Conservation (phyloP, 352 stramenopile species). For the Phytophthora lateralis region DNA sequence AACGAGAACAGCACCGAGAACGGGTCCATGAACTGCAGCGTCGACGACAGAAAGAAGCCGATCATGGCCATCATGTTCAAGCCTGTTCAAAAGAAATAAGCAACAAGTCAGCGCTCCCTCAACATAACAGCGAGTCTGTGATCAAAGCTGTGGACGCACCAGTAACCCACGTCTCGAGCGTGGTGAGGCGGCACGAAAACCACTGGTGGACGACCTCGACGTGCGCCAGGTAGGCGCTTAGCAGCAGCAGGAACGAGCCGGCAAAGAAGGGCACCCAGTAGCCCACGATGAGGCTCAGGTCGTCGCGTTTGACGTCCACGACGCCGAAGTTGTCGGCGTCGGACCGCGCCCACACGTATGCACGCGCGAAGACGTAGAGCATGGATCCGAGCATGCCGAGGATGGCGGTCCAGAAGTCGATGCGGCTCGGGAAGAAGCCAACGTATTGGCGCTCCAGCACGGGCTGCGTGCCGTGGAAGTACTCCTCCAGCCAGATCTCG, state of each 20-base stretch:
- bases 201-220: constrained; percentile 86
- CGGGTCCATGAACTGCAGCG: constrained; percentile 85
- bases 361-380: constrained; percentile 65
- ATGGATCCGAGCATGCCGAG: constrained; percentile 65
- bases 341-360: constrained; percentile 57
- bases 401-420: constrained; percentile 81
- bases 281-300: constrained; percentile 69
- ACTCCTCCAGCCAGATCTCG: constrained; percentile 87
- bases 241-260: constrained; percentile 76
- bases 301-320: constrained; percentile 66
- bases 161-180: constrained; percentile 52
- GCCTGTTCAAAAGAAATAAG: constrained; percentile 35
- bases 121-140: constrained; percentile 7
- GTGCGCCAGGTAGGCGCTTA: constrained; percentile 80
- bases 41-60: constrained; percentile 81
- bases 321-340: constrained; percentile 78
- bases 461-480: constrained; percentile 77
- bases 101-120: constrained; percentile 19
- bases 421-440: constrained; percentile 81
- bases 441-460: constrained; percentile 70
- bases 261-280: constrained; percentile 87
- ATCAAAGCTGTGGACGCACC: constrained; percentile 31
- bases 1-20: constrained; percentile 82
- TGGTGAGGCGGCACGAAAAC: constrained; percentile 78
- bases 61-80: constrained; percentile 64